A percentile compares a stretch with the other conserved stretches of the same genome.
These are phyloP conservation scores for Colletotrichum falcatum DNA, from an alignment of 2,329 filamentous ascomycete species.

Conservation along the genomic window DNA sequence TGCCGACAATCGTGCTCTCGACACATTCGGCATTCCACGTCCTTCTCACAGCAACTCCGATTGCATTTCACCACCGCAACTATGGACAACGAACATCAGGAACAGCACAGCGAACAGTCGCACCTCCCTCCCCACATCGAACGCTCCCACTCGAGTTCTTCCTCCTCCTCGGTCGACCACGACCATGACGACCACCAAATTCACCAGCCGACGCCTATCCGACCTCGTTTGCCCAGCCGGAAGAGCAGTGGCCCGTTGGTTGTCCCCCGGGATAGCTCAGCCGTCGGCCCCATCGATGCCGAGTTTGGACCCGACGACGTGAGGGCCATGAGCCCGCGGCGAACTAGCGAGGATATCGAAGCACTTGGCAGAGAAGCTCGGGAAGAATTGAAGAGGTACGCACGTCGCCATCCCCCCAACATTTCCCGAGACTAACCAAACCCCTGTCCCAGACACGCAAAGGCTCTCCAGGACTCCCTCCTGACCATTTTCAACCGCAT, in stretches of 20 bases:
- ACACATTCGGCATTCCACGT: background rate
- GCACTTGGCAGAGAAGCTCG: conserved; percentile 86
- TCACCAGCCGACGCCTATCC: conserved; percentile 64
- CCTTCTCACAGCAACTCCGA: background rate
- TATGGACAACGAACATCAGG: conserved; percentile 44
- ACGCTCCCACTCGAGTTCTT: conserved; percentile 51
- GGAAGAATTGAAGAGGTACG: conserved; percentile 70
- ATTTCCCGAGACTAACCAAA: background rate
- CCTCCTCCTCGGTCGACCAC: conserved; percentile 48
- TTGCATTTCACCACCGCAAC: background rate
- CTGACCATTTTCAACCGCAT: conserved; percentile 92
- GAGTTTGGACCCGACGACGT: conserved; percentile 89
- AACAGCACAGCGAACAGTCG: conserved; percentile 41
- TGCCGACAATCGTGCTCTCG: background rate
- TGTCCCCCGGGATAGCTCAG: conserved; percentile 80
- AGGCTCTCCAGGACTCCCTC: conserved; percentile 88
- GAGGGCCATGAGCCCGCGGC: conserved; percentile 91
- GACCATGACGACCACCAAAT: conserved; percentile 55
- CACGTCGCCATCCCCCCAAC: background rate
- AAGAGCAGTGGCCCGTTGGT: conserved; percentile 88
- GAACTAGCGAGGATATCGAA: conserved; percentile 92
- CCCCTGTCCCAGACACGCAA: conserved; percentile 77
- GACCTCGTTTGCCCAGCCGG: conserved; percentile 77
- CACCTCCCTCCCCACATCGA: conserved; percentile 50
- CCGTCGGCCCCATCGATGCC: conserved; percentile 78